A percentile compares a stretch with the other conserved stretches of the same genome.
These are phyloP conservation scores for Lentinula guzmanii DNA, from an alignment of 768 basidiomycete species.

Conservation along the genomic window DNA sequence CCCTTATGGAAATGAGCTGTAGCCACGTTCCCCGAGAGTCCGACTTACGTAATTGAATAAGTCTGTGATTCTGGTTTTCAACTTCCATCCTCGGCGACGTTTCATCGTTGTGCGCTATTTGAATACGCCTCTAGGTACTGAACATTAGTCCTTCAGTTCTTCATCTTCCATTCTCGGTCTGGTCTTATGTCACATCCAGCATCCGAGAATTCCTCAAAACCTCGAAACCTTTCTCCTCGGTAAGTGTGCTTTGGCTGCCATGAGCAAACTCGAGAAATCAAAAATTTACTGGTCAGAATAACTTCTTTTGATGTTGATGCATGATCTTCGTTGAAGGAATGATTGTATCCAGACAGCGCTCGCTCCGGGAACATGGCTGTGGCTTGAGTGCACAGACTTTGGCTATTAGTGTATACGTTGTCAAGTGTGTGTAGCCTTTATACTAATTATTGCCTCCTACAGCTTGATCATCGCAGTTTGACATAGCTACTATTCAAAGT, in stretches of 20 bases:
- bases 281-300: neutral
- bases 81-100: neutral
- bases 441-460: neutral
- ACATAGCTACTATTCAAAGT: neutral
- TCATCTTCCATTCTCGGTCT: neutral
- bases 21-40: neutral
- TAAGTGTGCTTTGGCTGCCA: neutral
- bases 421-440: neutral
- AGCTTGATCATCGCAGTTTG: neutral
- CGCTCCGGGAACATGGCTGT: neutral
- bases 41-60: neutral
- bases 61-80: neutral
- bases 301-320: neutral
- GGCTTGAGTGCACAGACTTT: neutral
- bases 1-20: neutral
- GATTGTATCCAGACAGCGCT: neutral
- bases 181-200: neutral
- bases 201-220: neutral
- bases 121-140: too few relatives aligned
- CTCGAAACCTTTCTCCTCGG: too few relatives aligned
- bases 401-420: neutral
- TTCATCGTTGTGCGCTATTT: neutral
- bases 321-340: neutral
- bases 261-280: neutral
- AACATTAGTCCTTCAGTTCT: neutral